Conservation (phyloP, 2,329 filamentous ascomycete species). For the Onygenales sp. region DNA sequence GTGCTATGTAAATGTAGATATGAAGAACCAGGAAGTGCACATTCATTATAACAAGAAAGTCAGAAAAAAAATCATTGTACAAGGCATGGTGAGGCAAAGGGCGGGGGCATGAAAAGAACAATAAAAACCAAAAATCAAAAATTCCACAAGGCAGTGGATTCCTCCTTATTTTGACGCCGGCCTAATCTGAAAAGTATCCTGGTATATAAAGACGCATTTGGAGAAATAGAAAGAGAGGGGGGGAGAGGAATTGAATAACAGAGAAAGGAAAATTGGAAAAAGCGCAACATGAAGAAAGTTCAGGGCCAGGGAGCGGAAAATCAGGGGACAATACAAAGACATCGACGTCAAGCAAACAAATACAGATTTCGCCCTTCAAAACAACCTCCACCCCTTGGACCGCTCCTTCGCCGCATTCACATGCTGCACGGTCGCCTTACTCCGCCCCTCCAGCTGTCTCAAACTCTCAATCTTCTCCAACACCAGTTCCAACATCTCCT, state of each 20-base stretch:
- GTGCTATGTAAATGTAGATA: background rate
- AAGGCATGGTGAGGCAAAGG: too few relatives aligned
- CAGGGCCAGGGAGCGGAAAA: background rate
- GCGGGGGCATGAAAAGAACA: background rate
- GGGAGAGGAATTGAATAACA: background rate
- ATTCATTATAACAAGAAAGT: background rate
- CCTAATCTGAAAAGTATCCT: slow-evolving; percentile 8
- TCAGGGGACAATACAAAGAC: background rate
- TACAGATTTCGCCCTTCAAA: slow-evolving; percentile 20
- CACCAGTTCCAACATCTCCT: slow-evolving; percentile 86
- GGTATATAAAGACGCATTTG: slow-evolving; percentile 8
- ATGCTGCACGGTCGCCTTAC: slow-evolving; percentile 43
- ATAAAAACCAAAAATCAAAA: background rate
- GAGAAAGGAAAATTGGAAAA: background rate
- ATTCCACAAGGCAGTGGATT: too few relatives aligned
- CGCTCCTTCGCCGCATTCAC: slow-evolving; percentile 27
- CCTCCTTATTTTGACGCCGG: slow-evolving; percentile 7
- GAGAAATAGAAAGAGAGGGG: background rate
- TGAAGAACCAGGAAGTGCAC: background rate
- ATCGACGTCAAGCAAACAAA: background rate
- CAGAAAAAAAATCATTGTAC: too few relatives aligned
- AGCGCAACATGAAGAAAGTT: background rate
- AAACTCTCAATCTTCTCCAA: slow-evolving; percentile 93
- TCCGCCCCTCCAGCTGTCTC: slow-evolving; percentile 68
- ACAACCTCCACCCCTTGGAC: slow-evolving; percentile 34